phyloP scores from a whole-genome alignment of 2,329 filamentous ascomycete genomes.

The Aspergillus transmontanensis region DNA sequence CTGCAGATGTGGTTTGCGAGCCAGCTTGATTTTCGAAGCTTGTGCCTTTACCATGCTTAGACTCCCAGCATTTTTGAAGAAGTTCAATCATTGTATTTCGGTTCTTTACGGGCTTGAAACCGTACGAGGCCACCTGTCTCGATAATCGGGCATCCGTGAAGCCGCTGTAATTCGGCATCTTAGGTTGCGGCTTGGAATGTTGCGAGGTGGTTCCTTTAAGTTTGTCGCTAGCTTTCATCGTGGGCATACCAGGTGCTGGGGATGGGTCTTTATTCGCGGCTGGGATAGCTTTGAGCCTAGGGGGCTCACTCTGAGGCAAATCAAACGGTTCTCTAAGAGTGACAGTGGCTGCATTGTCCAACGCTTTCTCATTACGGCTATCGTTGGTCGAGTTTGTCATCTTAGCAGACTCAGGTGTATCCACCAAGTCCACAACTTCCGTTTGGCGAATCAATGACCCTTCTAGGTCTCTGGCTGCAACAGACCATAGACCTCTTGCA shows the following conservation, averaged over 20 bases:
- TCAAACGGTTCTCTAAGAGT: background rate
- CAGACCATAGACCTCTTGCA: slow-evolving; percentile 65
- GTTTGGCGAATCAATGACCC: slow-evolving; percentile 63
- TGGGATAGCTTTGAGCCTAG: background rate
- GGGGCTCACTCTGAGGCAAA: background rate
- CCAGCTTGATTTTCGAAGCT: slow-evolving; percentile 24
- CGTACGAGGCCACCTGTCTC: slow-evolving; percentile 64
- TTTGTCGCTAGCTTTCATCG: background rate
- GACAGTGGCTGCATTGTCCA: background rate
- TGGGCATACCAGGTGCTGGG: background rate
- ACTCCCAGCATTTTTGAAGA: slow-evolving; percentile 71
- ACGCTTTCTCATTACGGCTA: background rate
- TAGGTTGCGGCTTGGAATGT: slow-evolving; percentile 7
- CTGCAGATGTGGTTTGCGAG: background rate
- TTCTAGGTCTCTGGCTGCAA: slow-evolving; percentile 66
- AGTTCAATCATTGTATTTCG: slow-evolving; percentile 70
- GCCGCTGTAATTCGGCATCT: slow-evolving; percentile 60
- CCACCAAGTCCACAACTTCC: slow-evolving; percentile 62
- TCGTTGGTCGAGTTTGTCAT: slow-evolving; percentile 10
- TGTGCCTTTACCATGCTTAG: slow-evolving; percentile 47
- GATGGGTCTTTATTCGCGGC: background rate
- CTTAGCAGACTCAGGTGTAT: slow-evolving; percentile 36
- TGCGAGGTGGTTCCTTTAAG: background rate
- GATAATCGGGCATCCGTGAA: slow-evolving; percentile 66
- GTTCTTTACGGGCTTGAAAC: slow-evolving; percentile 72